phyloP scores from a whole-genome alignment of 1,284 basidiomycete species.

The Sphagnurus paluster region DNA sequence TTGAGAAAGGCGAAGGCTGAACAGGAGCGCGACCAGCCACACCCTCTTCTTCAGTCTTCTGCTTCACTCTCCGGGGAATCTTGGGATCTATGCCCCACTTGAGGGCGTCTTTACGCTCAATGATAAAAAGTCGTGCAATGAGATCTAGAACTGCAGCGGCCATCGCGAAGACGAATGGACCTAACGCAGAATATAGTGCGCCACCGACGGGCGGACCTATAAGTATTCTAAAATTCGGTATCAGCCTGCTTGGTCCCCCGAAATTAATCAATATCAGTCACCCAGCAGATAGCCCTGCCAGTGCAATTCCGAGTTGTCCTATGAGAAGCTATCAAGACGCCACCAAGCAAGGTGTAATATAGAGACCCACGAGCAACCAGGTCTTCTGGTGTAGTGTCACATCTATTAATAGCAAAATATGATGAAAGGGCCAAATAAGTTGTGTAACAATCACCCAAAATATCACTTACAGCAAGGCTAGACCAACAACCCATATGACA shows the following conservation, averaged over 20 bases:
- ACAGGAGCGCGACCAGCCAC: too few relatives aligned
- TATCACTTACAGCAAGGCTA: slow-evolving; percentile 71
- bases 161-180: slow-evolving; percentile 74
- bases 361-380: slow-evolving; percentile 57
- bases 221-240: slow-evolving; percentile 33
- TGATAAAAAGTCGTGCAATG: slow-evolving; percentile 58
- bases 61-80: too few relatives aligned
- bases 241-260: slow-evolving; percentile 1
- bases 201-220: slow-evolving; percentile 73
- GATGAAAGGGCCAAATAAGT: slow-evolving; percentile 11
- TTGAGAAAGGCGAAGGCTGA: too few relatives aligned
- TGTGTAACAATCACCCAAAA: not conserved
- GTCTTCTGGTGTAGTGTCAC: slow-evolving; percentile 65
- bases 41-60: too few relatives aligned
- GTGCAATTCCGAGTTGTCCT: slow-evolving; percentile 75
- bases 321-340: slow-evolving; percentile 3
- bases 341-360: slow-evolving; percentile 22
- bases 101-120: slow-evolving; percentile 62
- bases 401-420: slow-evolving; percentile 42
- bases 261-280: slow-evolving; percentile 24
- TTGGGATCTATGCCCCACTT: slow-evolving; percentile 52
- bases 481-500: slow-evolving; percentile 74
- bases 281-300: slow-evolving; percentile 72
- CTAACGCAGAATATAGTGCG: slow-evolving; percentile 61
- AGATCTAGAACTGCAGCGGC: slow-evolving; percentile 62